Evolutionary conservation across 306 rosid species (phyloP).

Genomic region (Vicia sativa): DNA sequence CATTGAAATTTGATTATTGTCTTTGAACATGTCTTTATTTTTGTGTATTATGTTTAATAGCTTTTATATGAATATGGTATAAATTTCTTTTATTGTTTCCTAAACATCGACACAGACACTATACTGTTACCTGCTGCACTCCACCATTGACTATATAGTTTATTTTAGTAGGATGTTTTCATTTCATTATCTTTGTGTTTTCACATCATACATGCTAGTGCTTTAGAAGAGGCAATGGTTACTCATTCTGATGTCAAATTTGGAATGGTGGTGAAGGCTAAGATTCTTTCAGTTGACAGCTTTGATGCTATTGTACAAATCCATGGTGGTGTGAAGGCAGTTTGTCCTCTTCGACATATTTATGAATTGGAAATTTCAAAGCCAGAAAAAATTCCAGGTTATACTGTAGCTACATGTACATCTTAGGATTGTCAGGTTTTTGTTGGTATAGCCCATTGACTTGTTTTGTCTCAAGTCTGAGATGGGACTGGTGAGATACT

Average conservation of each 20-base stretch:
- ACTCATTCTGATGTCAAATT: slow-evolving; percentile 91
- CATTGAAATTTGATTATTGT: not conserved
- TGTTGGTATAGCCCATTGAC: not conserved
- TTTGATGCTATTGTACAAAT: slow-evolving; percentile 93
- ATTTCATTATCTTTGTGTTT: slow-evolving; percentile 21
- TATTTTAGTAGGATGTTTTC: slow-evolving; percentile 14
- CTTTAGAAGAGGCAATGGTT: slow-evolving; percentile 80
- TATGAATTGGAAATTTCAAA: slow-evolving; percentile 93
- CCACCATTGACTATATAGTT: not conserved
- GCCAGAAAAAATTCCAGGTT: slow-evolving; percentile 92
- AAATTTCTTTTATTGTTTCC: not conserved
- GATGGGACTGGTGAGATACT: slow-evolving; percentile 31
- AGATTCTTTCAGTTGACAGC: slow-evolving; percentile 75
- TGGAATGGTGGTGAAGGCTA: slow-evolving; percentile 88
- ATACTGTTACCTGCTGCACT: not conserved
- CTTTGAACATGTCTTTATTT: not conserved
- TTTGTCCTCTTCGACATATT: slow-evolving; percentile 90
- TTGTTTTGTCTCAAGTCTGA: slow-evolving; percentile 24
- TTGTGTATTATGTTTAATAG: not conserved
- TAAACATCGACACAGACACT: not conserved
- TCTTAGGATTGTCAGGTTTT: slow-evolving; percentile 6
- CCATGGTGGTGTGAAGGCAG: slow-evolving; percentile 97
- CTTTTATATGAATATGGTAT: not conserved
- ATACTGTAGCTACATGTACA: slow-evolving; percentile 24
- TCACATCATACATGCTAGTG: slow-evolving; percentile 67